Base-by-base conservation (phyloP, 2,329 filamentous ascomycete genomes). In the Nigrospora sphaerica region DNA sequence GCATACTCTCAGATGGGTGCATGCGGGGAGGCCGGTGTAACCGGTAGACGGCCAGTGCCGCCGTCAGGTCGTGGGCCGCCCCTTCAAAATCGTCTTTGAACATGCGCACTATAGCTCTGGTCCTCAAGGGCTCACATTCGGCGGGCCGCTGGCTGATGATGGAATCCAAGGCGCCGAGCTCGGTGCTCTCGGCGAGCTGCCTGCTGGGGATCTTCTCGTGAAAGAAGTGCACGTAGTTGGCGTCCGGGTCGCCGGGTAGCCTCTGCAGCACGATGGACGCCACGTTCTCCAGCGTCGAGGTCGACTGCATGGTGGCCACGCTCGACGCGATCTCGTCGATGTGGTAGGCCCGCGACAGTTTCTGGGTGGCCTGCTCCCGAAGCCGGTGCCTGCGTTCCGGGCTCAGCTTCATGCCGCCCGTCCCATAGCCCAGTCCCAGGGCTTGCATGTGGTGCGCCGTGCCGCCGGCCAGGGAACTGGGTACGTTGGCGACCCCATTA, bases 221-320 rank as follows among this genome's bases (percentile, higher is more conserved):
- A 64, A 95, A 95, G 68, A 92, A 93, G 61, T 93, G 86, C n/a
- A 93, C 88, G 61, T 93, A 93, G 63, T 85, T 86, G 28, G 87
- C 88, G 58, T 93, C 86, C 38, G 73, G 66, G 58, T 90, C 82
- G 43, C 74, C 62, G n/a, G 80, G 73, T 49, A 79, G 83, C 50
- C 86, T 75, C 61, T 86, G 81, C 50, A 93, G 67, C 32, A 95
- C 88, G 50, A 85, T 71, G 6, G 77, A 74, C 3, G 85, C 87
- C 3, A 93, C 84, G 48, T 88, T 85, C 56, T 93, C 86, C 12
- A 95, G 69, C 0, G 85, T 81, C 16, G 85, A 86, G 1, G 86
- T 81, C 46, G 83, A 82, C 67, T 92, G 86, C 87, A 92, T 93
- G 0, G 83, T 88, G 32, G 85, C 86, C 38, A 92, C 85, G 58